These are phyloP conservation scores for Logfia minima DNA, from an alignment of 129 eudicot species.

Conservation along the genomic window DNA sequence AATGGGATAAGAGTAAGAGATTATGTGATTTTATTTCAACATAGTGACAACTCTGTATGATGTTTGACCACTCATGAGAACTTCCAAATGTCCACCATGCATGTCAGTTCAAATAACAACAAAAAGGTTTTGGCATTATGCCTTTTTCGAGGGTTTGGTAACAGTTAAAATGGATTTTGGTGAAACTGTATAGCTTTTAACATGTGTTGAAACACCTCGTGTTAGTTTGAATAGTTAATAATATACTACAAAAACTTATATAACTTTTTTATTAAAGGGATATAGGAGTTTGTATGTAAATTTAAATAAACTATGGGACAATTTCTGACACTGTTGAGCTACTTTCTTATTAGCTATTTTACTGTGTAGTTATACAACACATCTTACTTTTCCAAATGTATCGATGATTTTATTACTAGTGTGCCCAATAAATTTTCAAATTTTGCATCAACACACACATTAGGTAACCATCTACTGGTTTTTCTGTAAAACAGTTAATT, in stretches of 20 bases:
- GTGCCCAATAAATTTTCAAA: too few relatives aligned
- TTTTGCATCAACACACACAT: too few relatives aligned
- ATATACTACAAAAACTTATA: background rate
- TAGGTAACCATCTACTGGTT: too few relatives aligned
- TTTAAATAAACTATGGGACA: too few relatives aligned
- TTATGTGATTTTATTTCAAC: background rate
- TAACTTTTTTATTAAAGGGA: too few relatives aligned
- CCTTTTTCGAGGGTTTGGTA: background rate
- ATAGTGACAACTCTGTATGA: background rate
- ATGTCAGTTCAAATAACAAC: slow-evolving; percentile 2
- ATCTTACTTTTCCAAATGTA: too few relatives aligned
- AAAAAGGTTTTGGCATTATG: background rate
- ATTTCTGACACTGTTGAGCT: too few relatives aligned
- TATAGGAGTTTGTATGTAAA: too few relatives aligned
- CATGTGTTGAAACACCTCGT: background rate
- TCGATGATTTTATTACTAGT: too few relatives aligned
- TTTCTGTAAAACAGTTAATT: too few relatives aligned
- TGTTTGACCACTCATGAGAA: background rate
- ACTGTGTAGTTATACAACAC: too few relatives aligned
- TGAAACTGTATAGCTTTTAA: background rate
- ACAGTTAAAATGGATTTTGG: background rate
- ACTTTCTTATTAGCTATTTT: too few relatives aligned
- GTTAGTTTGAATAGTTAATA: background rate
- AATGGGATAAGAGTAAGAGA: background rate
- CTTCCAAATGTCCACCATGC: background rate